phyloP scores from a whole-genome alignment of 495 filamentous ascomycete genomes.

The Aspergillus ostianus region DNA sequence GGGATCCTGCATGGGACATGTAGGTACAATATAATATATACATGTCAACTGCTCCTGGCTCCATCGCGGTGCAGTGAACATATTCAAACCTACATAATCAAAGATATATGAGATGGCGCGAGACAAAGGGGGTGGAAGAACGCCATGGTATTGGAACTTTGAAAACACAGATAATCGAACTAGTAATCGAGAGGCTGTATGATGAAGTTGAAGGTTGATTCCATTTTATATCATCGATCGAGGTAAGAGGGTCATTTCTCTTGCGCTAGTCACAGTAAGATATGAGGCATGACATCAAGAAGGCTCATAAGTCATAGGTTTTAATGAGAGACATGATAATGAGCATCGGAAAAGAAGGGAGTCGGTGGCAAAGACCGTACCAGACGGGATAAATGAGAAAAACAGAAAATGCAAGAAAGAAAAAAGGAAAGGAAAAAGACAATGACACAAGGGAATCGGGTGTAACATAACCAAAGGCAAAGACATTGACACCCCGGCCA shows the following conservation, averaged over 20 bases:
- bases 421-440: conserved; percentile 19
- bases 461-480: conserved; percentile 4
- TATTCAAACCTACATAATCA: neutral
- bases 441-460: conserved; percentile 12
- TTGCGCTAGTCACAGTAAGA: conserved; percentile 6
- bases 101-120: neutral
- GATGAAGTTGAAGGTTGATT: neutral
- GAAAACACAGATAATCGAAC: neutral
- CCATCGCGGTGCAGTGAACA: neutral
- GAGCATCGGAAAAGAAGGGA: conserved; percentile 14
- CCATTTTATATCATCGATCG: conserved; percentile 11
- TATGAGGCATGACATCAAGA: conserved; percentile 13
- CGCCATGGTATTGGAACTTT: neutral
- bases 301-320: conserved; percentile 9
- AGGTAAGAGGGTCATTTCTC: conserved; percentile 4
- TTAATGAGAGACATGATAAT: conserved; percentile 13
- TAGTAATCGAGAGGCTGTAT: neutral
- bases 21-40: neutral
- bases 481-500: conserved; percentile 9
- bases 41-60: neutral
- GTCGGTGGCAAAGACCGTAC: conserved; percentile 17
- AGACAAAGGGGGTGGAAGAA: neutral
- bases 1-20: neutral
- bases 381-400: conserved; percentile 12
- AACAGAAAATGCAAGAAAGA: conserved; percentile 12